phyloP scores from a whole-genome alignment of 306 rosid genomes.

The Malus sylvestris region DNA sequence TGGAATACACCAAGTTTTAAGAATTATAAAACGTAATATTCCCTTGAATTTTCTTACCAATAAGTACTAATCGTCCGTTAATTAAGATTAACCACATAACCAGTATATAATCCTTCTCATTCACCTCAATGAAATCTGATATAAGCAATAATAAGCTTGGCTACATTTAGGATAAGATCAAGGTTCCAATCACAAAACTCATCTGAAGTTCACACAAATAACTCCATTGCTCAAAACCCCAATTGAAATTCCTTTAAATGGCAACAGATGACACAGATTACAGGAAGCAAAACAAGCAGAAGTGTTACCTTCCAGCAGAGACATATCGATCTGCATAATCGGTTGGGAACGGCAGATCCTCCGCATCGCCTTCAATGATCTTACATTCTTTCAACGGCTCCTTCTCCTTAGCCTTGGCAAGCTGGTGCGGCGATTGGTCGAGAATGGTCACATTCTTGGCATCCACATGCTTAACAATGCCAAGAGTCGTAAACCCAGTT shows the following conservation, averaged over 20 bases:
- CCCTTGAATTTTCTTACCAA: background rate
- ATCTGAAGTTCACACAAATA: background rate
- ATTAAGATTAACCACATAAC: background rate
- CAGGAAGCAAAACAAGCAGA: background rate
- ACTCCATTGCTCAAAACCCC: background rate
- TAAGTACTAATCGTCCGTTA: background rate
- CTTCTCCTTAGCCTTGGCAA: conserved; percentile 90
- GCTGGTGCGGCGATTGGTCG: conserved; percentile 96
- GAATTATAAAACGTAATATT: background rate
- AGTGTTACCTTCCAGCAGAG: conserved; percentile 76
- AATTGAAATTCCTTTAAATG: background rate
- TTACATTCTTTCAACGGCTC: conserved; percentile 78
- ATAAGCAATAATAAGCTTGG: background rate
- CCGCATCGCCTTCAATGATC: conserved; percentile 81
- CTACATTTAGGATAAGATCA: background rate
- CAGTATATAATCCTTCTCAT: background rate
- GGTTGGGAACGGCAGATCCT: conserved; percentile 72
- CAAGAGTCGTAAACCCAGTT: conserved; percentile 84
- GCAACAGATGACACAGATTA: background rate
- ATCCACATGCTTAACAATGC: conserved; percentile 81
- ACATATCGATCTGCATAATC: conserved; percentile 92
- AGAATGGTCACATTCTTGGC: conserved; percentile 87
- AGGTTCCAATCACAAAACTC: background rate
- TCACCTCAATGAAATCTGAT: background rate
- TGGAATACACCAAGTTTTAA: background rate